Base-by-base conservation (phyloP, 108 stramenopile genomes). In the Conticribra weissflogii region DNA sequence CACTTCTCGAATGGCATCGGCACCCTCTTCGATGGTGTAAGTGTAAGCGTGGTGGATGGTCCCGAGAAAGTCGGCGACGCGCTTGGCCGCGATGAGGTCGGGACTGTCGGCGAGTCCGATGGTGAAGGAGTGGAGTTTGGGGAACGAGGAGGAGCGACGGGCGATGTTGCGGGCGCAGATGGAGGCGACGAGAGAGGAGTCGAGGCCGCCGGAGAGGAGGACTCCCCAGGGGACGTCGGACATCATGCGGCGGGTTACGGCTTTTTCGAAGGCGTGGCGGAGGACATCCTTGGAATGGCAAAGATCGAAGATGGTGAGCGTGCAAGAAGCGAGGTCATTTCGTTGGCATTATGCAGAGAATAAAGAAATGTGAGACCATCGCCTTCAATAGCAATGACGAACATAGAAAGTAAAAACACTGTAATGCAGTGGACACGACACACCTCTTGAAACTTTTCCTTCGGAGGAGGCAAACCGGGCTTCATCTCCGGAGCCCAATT, bases 141-240 rank as follows among this genome's bases (percentile, higher is more conserved):
- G 92, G 66, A 96, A 98, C 29, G 76, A 66, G 28, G 75, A 76
- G 45, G 83, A 86, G 34, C 88, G 86, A 61, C 93, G 91, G 27
- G 84, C 75, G 57, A 94, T 83, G 62, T 96, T 85, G 70, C 97
- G 92, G 21, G 92, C 84, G 50, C 96, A 96, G 73, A 98, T 89
- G 22, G 93, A 87, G 50, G 97, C 97, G 44, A 99, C 97, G 60
- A 99, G 85, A 22, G 96, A 97, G 19, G 97, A 97, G 77, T 99
- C 98, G 34, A 99, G 86, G 27, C 98, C 98, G 41, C 98, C 98
- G 7, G 91, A 93, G 48, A 99, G 88, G 55, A 99, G 91, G 41
- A 99, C 97, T 45, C 98, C 98, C 97, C 97, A 98, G 29, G 97
- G 97, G n/a, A 98, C 97, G 81, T 99, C 98, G 47, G 95, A 92